Percentiles rank a stretch among this genome's conserved stretches.
These are phyloP conservation scores for Acanthamoeba triangularis DNA, from an alignment of 208 protist species.

Conservation along the genomic window DNA sequence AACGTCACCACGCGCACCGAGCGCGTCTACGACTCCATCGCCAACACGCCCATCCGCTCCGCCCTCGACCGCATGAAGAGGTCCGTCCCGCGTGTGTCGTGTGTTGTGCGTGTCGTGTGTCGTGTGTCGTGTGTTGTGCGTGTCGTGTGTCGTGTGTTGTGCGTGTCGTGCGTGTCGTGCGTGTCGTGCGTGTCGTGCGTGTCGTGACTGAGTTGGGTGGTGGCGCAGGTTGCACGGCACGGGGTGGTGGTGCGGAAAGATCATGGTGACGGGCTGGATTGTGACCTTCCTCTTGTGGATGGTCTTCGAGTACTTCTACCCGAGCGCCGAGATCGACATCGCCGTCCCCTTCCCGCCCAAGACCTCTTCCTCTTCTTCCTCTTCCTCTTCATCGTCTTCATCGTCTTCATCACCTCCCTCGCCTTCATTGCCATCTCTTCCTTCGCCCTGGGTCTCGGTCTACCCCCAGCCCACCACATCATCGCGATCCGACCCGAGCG, in stretches of 20 bases:
- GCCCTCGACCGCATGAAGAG: constrained; percentile 81
- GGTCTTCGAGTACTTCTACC: constrained; percentile 92
- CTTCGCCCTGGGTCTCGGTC: not conserved
- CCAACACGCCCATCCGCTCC: constrained; percentile 66
- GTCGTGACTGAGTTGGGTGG: constrained; percentile 75
- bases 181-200: not conserved
- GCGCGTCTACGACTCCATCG: constrained; percentile 94
- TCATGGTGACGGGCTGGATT: constrained; percentile 94
- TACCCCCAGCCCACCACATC: no score
- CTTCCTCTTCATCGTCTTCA: not conserved
- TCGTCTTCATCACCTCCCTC: not conserved
- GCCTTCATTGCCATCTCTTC: not conserved
- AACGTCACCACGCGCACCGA: constrained; percentile 96
- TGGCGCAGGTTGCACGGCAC: constrained; percentile 94
- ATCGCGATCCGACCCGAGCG: not conserved
- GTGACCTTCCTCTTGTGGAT: constrained; percentile 91
- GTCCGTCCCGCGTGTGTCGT: not conserved
- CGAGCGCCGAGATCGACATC: constrained; percentile 93
- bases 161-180: not conserved
- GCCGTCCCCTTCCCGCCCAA: constrained; percentile 94
- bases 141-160: not conserved
- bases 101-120: not conserved
- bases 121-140: not conserved
- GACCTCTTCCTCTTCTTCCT: not conserved
- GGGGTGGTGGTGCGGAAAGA: constrained; percentile 94